Percentiles rank a stretch among this genome's conserved stretches.
Evolutionary conservation across 2,329 filamentous ascomycete species (phyloP).

Genomic region (Cryoendolithus antarcticus): DNA sequence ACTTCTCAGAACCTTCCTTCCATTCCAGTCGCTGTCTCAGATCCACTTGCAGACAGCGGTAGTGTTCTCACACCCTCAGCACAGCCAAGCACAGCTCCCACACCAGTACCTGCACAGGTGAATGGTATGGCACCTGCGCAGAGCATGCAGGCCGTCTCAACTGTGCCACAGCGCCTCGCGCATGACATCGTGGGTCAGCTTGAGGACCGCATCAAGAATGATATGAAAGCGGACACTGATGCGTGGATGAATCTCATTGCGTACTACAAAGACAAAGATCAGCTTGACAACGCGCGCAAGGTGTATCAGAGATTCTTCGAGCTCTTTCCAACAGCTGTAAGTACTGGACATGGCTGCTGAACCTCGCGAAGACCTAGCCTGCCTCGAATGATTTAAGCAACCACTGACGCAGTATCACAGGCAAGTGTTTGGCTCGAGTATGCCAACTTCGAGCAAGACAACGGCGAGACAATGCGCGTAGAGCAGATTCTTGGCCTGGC

Average conservation of each 20-base stretch:
- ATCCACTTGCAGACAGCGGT: constrained; percentile 17
- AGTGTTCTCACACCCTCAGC: constrained; percentile 38
- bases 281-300: constrained; percentile 66
- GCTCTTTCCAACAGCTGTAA: constrained; percentile 81
- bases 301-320: constrained; percentile 79
- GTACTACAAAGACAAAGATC: constrained; percentile 70
- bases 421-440: constrained; percentile 86
- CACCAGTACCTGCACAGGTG: constrained; percentile 7
- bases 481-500: constrained; percentile 76
- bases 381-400: background rate
- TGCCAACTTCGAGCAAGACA: constrained; percentile 75
- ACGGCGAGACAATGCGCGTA: constrained; percentile 68
- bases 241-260: constrained; percentile 82
- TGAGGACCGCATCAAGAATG: constrained; percentile 83
- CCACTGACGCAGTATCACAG: constrained; percentile 34
- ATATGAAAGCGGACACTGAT: constrained; percentile 82
- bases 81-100: constrained; percentile 6
- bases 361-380: background rate
- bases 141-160: constrained; percentile 4
- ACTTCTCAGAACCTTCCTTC: constrained; percentile 15
- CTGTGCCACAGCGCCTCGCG: constrained; percentile 41
- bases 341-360: constrained; percentile 22
- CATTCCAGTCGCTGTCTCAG: constrained; percentile 9
- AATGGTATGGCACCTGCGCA: constrained; percentile 9
- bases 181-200: constrained; percentile 67